These are phyloP conservation scores for Phaffia tasmanica DNA, from an alignment of 768 basidiomycete species.

Conservation along the genomic window DNA sequence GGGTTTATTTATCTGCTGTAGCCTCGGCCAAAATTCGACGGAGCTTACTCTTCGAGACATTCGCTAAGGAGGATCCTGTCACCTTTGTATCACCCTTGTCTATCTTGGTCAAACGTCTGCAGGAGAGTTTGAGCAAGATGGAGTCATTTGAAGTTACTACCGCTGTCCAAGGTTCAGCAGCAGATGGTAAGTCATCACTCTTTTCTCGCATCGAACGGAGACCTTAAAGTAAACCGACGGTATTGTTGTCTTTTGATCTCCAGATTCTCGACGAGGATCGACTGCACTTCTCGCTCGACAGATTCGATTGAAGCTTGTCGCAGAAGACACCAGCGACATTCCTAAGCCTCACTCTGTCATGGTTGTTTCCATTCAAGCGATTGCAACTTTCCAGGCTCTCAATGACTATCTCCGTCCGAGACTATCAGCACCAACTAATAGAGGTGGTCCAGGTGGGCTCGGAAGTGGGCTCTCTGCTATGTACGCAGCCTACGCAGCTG, in stretches of 20 bases:
- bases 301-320: slow-evolving; percentile 75
- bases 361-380: slow-evolving; percentile 93
- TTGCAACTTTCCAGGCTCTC: slow-evolving; percentile 92
- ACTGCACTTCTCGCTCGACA: slow-evolving; percentile 77
- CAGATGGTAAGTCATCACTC: slow-evolving; percentile 51
- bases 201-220: background rate
- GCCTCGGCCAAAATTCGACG: slow-evolving; percentile 58
- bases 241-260: background rate
- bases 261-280: slow-evolving; percentile 82
- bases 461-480: slow-evolving; percentile 60
- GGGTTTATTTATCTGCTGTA: slow-evolving; percentile 35
- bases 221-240: background rate
- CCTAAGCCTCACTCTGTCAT: slow-evolving; percentile 69
- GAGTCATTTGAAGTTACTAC: slow-evolving; percentile 92
- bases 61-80: slow-evolving; percentile 41
- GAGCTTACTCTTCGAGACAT: slow-evolving; percentile 66
- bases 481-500: slow-evolving; percentile 71
- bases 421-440: slow-evolving; percentile 49
- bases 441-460: slow-evolving; percentile 21
- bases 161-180: slow-evolving; percentile 54
- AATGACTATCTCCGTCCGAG: slow-evolving; percentile 92
- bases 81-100: slow-evolving; percentile 49
- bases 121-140: slow-evolving; percentile 88
- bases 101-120: slow-evolving; percentile 83
- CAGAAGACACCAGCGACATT: slow-evolving; percentile 76